Evolutionary conservation across 2,329 filamentous ascomycete species (phyloP).

Genomic region (Neocucurbitaria cava): DNA sequence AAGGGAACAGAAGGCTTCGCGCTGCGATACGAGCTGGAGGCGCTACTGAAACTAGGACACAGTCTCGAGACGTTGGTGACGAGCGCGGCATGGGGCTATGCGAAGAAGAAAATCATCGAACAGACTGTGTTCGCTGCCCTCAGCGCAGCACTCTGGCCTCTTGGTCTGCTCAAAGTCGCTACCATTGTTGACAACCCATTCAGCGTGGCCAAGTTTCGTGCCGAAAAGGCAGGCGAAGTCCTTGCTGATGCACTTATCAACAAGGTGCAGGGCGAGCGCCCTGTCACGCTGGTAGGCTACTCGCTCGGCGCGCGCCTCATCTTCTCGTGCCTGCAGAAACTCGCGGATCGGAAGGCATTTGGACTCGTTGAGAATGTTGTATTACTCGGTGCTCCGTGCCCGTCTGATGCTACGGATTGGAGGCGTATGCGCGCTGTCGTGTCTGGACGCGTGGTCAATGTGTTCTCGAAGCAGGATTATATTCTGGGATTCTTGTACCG

Average conservation of each 20-base stretch:
- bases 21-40: constrained; percentile 81
- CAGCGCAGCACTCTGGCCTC: constrained; percentile 57
- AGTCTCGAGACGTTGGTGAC: constrained; percentile 79
- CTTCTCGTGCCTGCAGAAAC: constrained; percentile 77
- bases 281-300: constrained; percentile 81
- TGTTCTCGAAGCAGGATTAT: constrained; percentile 86
- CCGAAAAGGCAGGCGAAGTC: constrained; percentile 80
- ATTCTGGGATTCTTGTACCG: constrained; percentile 88
- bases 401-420: constrained; percentile 77
- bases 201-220: constrained; percentile 74
- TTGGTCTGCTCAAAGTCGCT: constrained; percentile 55
- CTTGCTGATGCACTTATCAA: constrained; percentile 85
- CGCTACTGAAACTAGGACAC: constrained; percentile 77
- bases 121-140: constrained; percentile 58
- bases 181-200: constrained; percentile 82
- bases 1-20: constrained; percentile 79
- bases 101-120: constrained; percentile 77
- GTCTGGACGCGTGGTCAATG: constrained; percentile 82
- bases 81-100: constrained; percentile 79
- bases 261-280: constrained; percentile 79
- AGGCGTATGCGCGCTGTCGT: constrained; percentile 78
- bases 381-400: constrained; percentile 80
- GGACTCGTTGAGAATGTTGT: constrained; percentile 85
- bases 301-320: constrained; percentile 83
- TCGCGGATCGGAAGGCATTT: constrained; percentile 81